phyloP scores from a whole-genome alignment of 2,329 filamentous ascomycete species.

The Penicillium sp. region DNA sequence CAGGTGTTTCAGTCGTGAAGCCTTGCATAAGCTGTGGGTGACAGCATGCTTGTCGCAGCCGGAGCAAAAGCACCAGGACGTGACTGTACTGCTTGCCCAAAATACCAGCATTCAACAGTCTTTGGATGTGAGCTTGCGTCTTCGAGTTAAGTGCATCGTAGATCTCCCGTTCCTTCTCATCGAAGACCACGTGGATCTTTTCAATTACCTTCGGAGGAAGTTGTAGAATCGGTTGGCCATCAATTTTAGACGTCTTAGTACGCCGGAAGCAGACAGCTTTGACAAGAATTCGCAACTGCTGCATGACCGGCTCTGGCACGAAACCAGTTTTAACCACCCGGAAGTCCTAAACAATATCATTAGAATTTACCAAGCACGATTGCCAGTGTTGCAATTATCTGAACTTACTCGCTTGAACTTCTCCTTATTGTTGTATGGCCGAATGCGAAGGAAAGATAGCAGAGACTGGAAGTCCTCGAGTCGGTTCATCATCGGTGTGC shows the following conservation, averaged over 20 bases:
- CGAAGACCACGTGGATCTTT: constrained; percentile 66
- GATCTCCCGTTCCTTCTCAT: constrained; percentile 64
- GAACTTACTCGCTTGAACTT: constrained; percentile 61
- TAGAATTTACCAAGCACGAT: neutral
- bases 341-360: constrained; percentile 48
- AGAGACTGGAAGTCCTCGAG: constrained; percentile 77
- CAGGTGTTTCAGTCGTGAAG: constrained; percentile 57
- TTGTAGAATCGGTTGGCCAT: constrained; percentile 75
- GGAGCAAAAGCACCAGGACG: constrained; percentile 76
- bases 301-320: constrained; percentile 61
- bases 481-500: constrained; percentile 88
- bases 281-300: constrained; percentile 71
- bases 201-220: constrained; percentile 69
- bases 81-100: constrained; percentile 76
- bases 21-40: constrained; percentile 74
- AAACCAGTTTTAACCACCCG: constrained; percentile 55
- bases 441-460: constrained; percentile 74
- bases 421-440: constrained; percentile 69
- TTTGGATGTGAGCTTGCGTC: constrained; percentile 73
- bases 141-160: constrained; percentile 69
- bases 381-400: neutral
- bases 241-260: constrained; percentile 76
- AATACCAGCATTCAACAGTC: constrained; percentile 69
- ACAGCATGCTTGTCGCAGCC: constrained; percentile 79
- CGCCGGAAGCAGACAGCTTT: constrained; percentile 81